These are phyloP conservation scores for Calocera viscosa DNA, from an alignment of 768 basidiomycete genomes.

Conservation along the genomic window DNA sequence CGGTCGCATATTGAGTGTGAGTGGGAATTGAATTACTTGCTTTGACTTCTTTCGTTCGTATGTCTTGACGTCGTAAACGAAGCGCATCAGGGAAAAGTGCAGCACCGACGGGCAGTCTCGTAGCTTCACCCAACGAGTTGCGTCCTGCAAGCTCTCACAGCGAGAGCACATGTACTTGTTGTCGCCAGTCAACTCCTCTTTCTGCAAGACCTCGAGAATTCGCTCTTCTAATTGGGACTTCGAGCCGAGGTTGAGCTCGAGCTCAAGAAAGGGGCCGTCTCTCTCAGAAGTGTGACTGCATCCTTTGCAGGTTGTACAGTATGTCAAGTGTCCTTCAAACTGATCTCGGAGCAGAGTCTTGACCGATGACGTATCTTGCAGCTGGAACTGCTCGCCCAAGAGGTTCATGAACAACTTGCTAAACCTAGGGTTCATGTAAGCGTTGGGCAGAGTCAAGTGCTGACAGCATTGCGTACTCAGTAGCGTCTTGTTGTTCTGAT, in stretches of 20 bases:
- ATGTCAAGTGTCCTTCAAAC: slow-evolving; percentile 81
- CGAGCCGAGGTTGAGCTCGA: slow-evolving; percentile 77
- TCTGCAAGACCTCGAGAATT: slow-evolving; percentile 48
- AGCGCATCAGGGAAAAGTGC: slow-evolving; percentile 87
- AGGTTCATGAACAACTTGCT: slow-evolving; percentile 90
- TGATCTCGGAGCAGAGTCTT: slow-evolving; percentile 58
- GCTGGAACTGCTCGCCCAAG: slow-evolving; percentile 75
- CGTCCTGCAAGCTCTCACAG: slow-evolving; percentile 63
- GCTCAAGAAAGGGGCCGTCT: slow-evolving; percentile 63
- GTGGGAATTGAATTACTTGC: slow-evolving; percentile 65
- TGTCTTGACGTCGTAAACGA: slow-evolving; percentile 67
- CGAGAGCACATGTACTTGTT: slow-evolving; percentile 79
- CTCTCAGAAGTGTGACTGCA: slow-evolving; percentile 62
- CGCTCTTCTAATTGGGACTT: slow-evolving; percentile 63
- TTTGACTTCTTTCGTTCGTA: slow-evolving; percentile 83
- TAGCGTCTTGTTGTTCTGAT: slow-evolving; percentile 90
- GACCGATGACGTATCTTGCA: slow-evolving; percentile 52
- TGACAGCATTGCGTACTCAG: slow-evolving; percentile 54
- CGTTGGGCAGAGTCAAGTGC: not conserved
- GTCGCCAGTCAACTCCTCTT: slow-evolving; percentile 66
- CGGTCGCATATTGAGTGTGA: slow-evolving; percentile 53
- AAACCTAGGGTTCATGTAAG: slow-evolving; percentile 42
- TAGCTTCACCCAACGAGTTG: slow-evolving; percentile 62
- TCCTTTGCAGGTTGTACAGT: slow-evolving; percentile 61
- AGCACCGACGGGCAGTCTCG: slow-evolving; percentile 64